These are phyloP conservation scores for Mycena crocata DNA, from an alignment of 768 basidiomycete genomes.

Conservation along the genomic window DNA sequence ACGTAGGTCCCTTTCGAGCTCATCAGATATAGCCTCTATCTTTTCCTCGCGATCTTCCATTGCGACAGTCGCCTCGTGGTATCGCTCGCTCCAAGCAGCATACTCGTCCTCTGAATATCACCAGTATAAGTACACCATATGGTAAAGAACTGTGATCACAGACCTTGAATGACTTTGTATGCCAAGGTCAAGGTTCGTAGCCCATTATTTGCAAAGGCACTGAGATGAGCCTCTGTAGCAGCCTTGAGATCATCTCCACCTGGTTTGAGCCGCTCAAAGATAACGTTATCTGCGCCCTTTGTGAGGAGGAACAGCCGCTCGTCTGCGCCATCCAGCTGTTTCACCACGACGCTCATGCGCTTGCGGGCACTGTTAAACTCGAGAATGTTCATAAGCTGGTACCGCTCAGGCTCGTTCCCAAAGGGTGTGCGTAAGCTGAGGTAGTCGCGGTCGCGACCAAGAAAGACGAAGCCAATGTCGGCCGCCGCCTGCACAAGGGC, in stretches of 20 bases:
- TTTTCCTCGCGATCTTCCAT: constrained; percentile 84
- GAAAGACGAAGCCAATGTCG: constrained; percentile 94
- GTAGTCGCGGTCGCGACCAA: constrained; percentile 86
- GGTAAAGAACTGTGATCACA: constrained; percentile 38
- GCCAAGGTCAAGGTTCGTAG: constrained; percentile 95
- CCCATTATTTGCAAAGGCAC: constrained; percentile 88
- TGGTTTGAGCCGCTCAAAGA: constrained; percentile 87
- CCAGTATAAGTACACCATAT: not conserved
- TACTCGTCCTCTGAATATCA: constrained; percentile 76
- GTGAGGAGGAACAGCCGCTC: constrained; percentile 78
- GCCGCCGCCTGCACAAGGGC: constrained; percentile 97
- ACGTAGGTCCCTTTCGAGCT: constrained; percentile 83
- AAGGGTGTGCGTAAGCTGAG: constrained; percentile 88
- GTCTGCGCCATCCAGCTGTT: constrained; percentile 76
- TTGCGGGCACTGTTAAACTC: constrained; percentile 96
- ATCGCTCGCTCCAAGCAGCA: constrained; percentile 80
- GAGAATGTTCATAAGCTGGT: constrained; percentile 92
- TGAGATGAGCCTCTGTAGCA: constrained; percentile 84
- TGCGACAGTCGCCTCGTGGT: constrained; percentile 82
- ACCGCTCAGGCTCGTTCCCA: constrained; percentile 72
- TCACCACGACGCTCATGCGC: constrained; percentile 93
- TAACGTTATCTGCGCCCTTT: constrained; percentile 98
- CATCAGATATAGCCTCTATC: constrained; percentile 82
- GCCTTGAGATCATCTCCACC: constrained; percentile 77
- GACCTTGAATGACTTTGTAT: constrained; percentile 85